These are phyloP conservation scores for Linnemannia hyalina DNA, from an alignment of 192 early-diverging fungal genomes.

Conservation along the genomic window DNA sequence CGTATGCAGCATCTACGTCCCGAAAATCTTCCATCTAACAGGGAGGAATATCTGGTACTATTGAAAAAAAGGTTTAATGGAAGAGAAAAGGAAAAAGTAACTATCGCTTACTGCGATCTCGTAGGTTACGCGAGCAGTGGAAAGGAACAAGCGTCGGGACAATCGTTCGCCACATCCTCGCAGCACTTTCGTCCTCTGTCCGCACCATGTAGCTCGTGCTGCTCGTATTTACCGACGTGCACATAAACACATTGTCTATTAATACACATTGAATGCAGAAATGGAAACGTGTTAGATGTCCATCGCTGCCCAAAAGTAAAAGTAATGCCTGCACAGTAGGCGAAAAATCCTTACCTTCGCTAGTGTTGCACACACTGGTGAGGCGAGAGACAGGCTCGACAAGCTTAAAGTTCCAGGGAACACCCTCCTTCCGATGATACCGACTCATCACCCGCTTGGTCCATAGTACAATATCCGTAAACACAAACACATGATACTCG, in stretches of 20 bases:
- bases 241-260: slow-evolving; percentile 47
- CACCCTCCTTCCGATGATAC: slow-evolving; percentile 49
- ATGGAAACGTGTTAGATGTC: not conserved
- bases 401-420: slow-evolving; percentile 50
- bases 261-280: not conserved
- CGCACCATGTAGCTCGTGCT: slow-evolving; percentile 45
- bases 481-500: slow-evolving; percentile 53
- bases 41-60: not conserved
- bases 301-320: not conserved
- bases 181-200: slow-evolving; percentile 48
- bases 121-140: slow-evolving; percentile 46
- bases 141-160: slow-evolving; percentile 47
- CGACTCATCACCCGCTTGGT: slow-evolving; percentile 54
- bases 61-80: not conserved
- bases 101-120: slow-evolving; percentile 12
- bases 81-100: not conserved
- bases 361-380: slow-evolving; percentile 43
- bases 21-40: not conserved
- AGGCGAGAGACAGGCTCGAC: slow-evolving; percentile 47
- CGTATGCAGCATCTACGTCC: not conserved
- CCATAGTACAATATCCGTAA: slow-evolving; percentile 53
- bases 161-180: slow-evolving; percentile 48
- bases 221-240: slow-evolving; percentile 42
- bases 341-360: slow-evolving; percentile 26
- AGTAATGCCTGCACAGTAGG: not conserved